A percentile compares a stretch with the other conserved stretches of the same genome.
These are phyloP conservation scores for Citrus unshiu DNA, from an alignment of 345 rosid genomes.

Conservation along the genomic window DNA sequence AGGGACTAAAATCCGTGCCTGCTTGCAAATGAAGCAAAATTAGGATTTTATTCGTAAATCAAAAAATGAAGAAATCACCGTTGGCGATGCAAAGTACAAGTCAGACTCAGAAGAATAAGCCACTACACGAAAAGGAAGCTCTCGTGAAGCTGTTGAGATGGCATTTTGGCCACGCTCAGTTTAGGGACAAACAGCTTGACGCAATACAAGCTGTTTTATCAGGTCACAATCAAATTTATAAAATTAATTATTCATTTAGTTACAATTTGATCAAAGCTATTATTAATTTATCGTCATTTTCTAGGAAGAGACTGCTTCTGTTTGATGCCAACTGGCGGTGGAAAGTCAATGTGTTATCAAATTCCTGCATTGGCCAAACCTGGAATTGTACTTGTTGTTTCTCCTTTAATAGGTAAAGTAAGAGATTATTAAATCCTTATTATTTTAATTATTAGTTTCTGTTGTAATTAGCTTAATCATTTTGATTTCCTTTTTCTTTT, in stretches of 20 bases:
- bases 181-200: constrained; percentile 83
- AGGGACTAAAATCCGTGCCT: not conserved
- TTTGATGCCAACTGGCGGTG: constrained; percentile 97
- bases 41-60: not conserved
- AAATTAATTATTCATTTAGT: not conserved
- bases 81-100: constrained; percentile 56
- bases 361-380: constrained; percentile 85
- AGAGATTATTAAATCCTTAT: not conserved
- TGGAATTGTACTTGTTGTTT: constrained; percentile 90
- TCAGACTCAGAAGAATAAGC: constrained; percentile 32
- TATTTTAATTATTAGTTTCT: not conserved
- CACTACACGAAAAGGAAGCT: constrained; percentile 48
- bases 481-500: constrained; percentile 4
- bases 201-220: constrained; percentile 87
- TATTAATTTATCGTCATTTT: not conserved
- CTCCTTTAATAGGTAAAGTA: constrained; percentile 80
- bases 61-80: constrained; percentile 62
- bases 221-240: constrained; percentile 26
- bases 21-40: not conserved
- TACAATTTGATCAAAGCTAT: not conserved
- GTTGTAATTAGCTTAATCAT: not conserved
- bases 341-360: constrained; percentile 96
- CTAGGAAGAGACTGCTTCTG: constrained; percentile 91
- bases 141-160: constrained; percentile 85
- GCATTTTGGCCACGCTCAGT: constrained; percentile 89